Conservation (phyloP, 352 stramenopile genomes). For the Globisporangium polare region DNA sequence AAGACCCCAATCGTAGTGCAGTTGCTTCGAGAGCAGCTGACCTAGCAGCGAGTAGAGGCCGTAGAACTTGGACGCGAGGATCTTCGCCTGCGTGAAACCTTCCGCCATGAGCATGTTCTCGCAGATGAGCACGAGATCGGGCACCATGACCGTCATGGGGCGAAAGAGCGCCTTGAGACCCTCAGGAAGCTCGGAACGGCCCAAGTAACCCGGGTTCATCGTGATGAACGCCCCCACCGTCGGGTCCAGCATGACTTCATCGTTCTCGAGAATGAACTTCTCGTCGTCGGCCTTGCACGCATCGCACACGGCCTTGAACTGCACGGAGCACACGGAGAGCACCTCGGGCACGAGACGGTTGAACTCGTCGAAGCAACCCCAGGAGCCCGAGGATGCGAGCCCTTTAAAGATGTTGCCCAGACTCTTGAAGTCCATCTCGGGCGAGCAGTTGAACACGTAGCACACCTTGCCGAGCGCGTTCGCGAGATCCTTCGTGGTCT, state of each 20-base stretch:
- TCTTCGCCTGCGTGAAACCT: conserved; percentile 94
- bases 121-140: conserved; percentile 94
- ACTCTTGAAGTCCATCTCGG: conserved; percentile 96
- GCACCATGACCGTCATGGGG: conserved; percentile 96
- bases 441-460: conserved; percentile 96
- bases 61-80: conserved; percentile 95
- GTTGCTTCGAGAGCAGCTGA: conserved; percentile 92
- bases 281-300: conserved; percentile 93
- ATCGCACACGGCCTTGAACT: conserved; percentile 96
- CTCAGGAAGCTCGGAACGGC: conserved; percentile 92
- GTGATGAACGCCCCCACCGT: conserved; percentile 95
- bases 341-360: conserved; percentile 94
- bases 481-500: conserved; percentile 95
- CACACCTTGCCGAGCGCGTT: conserved; percentile 94
- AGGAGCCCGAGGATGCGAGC: conserved; percentile 91
- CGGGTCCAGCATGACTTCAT: conserved; percentile 90
- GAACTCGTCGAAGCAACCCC: conserved; percentile 97
- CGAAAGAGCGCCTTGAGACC: conserved; percentile 94
- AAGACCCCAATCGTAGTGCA: conserved; percentile 96
- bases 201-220: conserved; percentile 97
- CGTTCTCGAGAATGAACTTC: conserved; percentile 93
- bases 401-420: conserved; percentile 98
- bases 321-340: conserved; percentile 91
- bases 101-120: conserved; percentile 98
- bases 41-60: conserved; percentile 92